Base-by-base conservation (phyloP, 2,329 filamentous ascomycete species). In the Ophiostoma sp. region DNA sequence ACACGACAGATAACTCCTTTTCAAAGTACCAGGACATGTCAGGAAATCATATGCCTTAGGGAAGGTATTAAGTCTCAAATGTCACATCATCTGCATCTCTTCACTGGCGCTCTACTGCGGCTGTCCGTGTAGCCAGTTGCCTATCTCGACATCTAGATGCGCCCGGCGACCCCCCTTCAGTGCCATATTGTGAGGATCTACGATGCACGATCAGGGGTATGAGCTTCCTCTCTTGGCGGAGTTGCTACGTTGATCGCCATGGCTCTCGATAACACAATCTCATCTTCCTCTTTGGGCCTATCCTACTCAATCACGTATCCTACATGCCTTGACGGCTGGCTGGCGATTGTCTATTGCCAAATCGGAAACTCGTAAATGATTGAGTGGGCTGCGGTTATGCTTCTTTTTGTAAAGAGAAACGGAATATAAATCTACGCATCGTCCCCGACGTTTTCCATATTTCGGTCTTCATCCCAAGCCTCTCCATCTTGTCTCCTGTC, bases 221-320 rank as follows among this genome's bases (percentile, higher is more conserved):
- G 65, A 67, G 39, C 65, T 67, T 67, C 65, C 65, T 67, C 39
- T 67, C 65, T 67, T 67, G 65, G 39, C 65, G 23, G 39, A 39
- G 31, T 10, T n/a, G 27, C 36, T 27, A 27, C 36, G 35, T n/a
- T 31, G 65, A 67, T 44, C 65, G 65, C 23, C 39, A 48, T 44
- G 23, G 7, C 65, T 66, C 64, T 66, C 36, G 64, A 66, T 67
- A 67, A 17, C 36, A 48, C 65, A 67, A 17, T 66, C 6, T 66
- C 57, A 60, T 60, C 57, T 60, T 33, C 27, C 57, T 33, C 57
- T 33, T 60, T 60, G 3, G 57, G 57, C 11, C 57, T 33, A 33
- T 60, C 15, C 13, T 20, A 31, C 20, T 1, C 23, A 33, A 17
- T 60, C 57, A 33, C 13, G 11, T 17, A 17, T 27, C 27, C 3